These are phyloP conservation scores for Fusarium siculi DNA, from an alignment of 2,329 filamentous ascomycete species.

Conservation along the genomic window DNA sequence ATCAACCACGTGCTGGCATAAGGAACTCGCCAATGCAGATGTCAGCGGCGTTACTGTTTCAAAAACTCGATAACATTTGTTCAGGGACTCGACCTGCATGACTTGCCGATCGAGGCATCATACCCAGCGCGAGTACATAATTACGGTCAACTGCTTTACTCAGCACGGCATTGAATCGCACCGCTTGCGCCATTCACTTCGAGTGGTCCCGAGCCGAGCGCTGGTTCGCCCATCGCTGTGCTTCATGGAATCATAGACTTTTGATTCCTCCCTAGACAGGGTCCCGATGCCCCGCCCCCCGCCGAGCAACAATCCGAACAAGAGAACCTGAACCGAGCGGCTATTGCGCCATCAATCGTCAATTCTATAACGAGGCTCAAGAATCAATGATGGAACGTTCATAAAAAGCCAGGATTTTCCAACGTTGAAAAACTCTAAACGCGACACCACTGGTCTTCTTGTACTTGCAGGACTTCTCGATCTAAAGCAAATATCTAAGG, in stretches of 20 bases:
- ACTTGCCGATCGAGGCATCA: constrained; percentile 26
- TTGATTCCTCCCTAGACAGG: constrained; percentile 20
- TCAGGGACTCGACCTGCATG: constrained; percentile 11
- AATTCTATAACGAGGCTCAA: neutral
- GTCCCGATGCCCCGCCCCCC: constrained; percentile 30
- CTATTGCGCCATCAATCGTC: constrained; percentile 17
- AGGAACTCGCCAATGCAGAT: neutral
- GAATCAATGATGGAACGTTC: constrained; percentile 4
- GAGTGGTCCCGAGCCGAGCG: constrained; percentile 30
- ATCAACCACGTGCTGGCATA: constrained; percentile 12
- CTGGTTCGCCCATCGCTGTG: constrained; percentile 32
- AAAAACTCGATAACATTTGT: neutral
- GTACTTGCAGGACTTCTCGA: neutral
- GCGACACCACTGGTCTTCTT: neutral
- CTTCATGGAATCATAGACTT: constrained; percentile 40
- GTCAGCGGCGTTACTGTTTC: neutral
- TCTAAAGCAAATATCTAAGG: constrained; percentile 1
- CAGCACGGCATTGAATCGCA: constrained; percentile 39
- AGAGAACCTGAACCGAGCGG: constrained; percentile 10
- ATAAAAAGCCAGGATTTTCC: neutral
- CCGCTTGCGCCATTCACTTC: constrained; percentile 37
- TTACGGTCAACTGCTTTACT: constrained; percentile 20
- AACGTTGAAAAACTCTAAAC: neutral
- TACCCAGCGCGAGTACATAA: neutral
- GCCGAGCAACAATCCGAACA: constrained; percentile 19